These are phyloP conservation scores for Durotheca rogersii DNA, from an alignment of 495 filamentous ascomycete genomes.

Conservation along the genomic window DNA sequence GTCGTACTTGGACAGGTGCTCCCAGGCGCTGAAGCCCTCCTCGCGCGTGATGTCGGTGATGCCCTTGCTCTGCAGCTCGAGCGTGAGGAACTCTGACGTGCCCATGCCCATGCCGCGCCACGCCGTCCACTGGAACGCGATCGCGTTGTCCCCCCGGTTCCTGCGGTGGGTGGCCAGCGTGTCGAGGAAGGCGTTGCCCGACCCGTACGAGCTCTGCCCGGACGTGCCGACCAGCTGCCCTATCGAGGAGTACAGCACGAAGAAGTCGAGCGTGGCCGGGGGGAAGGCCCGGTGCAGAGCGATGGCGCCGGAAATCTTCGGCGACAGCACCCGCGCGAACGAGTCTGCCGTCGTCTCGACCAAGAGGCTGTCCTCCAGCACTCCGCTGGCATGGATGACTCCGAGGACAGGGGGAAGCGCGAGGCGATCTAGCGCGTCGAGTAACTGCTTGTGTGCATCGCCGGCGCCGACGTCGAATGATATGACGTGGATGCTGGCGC, in stretches of 20 bases:
- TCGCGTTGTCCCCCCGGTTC: constrained; percentile 37
- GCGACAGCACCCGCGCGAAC: constrained; percentile 35
- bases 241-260: constrained; percentile 55
- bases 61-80: constrained; percentile 45
- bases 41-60: constrained; percentile 45
- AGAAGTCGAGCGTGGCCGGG: constrained; percentile 54
- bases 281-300: constrained; percentile 41
- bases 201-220: constrained; percentile 57
- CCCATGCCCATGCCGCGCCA: constrained; percentile 50
- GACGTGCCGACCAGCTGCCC: constrained; percentile 50
- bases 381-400: constrained; percentile 51
- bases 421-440: constrained; percentile 25
- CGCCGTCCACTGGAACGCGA: constrained; percentile 46
- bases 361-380: constrained; percentile 44
- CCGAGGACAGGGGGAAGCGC: constrained; percentile 42
- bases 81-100: constrained; percentile 43
- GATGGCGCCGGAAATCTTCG: constrained; percentile 46
- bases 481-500: constrained; percentile 29
- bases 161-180: constrained; percentile 38
- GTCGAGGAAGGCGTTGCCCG: constrained; percentile 58
- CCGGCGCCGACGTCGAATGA: constrained; percentile 32
- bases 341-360: constrained; percentile 38
- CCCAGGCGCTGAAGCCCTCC: constrained; percentile 50
- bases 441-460: constrained; percentile 19
- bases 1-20: constrained; percentile 37